Evolutionary conservation across 306 rosid genomes (phyloP), one percentile per base, ranked within the genome.

Genomic region (Rosa lucieae): DNA sequence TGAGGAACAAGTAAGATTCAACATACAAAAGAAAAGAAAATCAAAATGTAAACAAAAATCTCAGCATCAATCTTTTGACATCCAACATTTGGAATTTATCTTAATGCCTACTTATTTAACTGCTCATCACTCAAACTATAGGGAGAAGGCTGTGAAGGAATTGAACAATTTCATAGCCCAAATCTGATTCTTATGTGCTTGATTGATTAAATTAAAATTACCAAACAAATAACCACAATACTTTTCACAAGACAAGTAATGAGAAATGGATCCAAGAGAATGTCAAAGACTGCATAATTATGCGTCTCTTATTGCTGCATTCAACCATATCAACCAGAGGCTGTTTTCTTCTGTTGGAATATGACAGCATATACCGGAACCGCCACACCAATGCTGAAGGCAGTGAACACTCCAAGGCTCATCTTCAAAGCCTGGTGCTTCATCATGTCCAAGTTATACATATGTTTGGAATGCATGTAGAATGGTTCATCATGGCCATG

Each of bases 391-490:
- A 83, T 83, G 76, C 86, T 83, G 70, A 83, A 62, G 18, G 80
- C 86, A 52, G 86, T 71, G 15, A 79, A 37, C 20, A 83, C 86
- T 29, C 73, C 86, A 61, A 83, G 86, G 48, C 52, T 68, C 75
- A 83, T 70, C 63, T 67, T 79, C 62, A 83, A 74, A 49, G 66
- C 63, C 83, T 79, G 86, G 76, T 69, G 26, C 55, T 70, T 74
- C 86, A 83, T 83, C 80, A 79, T 29, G 77, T 83, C 86, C 83
- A 83, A 59, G 80, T 83, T 83, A 53, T 79, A 83, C 86, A 83
- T 83, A 83, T 83, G 86, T 39, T 83, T 83, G 43, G 86, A 79
- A 70, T 83, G 86, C 73, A 83, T 23, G 37, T 83, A 83, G 73
- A 59, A 79, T 23, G 86, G 86, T 51, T 79, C 86, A 62, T 83